phyloP scores from a whole-genome alignment of 345 rosid genomes.

The Syzygium aqueum region DNA sequence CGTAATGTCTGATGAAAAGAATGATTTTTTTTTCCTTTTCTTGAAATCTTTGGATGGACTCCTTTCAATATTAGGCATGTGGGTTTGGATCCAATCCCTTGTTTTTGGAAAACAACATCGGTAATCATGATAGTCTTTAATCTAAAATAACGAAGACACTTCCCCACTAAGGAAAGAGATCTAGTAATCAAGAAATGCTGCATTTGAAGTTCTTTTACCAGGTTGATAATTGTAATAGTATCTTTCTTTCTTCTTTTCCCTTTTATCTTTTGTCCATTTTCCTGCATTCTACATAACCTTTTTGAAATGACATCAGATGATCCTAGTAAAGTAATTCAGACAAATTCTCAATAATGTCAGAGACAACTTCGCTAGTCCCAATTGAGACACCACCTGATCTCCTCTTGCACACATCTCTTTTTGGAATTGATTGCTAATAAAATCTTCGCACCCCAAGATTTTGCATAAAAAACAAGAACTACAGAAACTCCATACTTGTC shows the following conservation, averaged over 20 bases:
- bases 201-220: not conserved
- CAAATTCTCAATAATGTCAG: not conserved
- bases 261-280: not conserved
- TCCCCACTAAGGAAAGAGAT: not conserved
- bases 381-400: not conserved
- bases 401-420: not conserved
- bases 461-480: not conserved
- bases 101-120: slow-evolving; percentile 6
- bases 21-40: not conserved
- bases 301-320: not conserved
- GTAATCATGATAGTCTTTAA: slow-evolving; percentile 10
- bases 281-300: not conserved
- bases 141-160: slow-evolving; percentile 10
- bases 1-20: not conserved
- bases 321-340: not conserved
- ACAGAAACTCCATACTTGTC: not conserved
- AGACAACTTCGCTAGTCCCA: not conserved
- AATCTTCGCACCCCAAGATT: not conserved
- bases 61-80: not conserved
- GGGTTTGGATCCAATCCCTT: slow-evolving; percentile 18
- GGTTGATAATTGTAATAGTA: not conserved
- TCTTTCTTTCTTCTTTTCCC: not conserved
- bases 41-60: not conserved
- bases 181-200: not conserved
- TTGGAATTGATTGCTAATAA: not conserved